Conservation (phyloP, 306 rosid genomes). For the Canavalia gladiata region DNA sequence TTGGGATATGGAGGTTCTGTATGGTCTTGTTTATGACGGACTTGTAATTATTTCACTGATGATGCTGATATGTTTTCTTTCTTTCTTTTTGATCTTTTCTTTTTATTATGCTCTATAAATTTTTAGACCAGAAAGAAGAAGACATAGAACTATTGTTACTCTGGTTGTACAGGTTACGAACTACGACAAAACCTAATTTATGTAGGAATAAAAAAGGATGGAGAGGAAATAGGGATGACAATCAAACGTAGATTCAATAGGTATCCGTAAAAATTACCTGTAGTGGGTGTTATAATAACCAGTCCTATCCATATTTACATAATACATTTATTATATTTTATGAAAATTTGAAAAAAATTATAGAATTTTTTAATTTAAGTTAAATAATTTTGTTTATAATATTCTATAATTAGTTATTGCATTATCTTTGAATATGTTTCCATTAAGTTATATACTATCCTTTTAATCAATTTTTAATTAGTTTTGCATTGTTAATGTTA, state of each 20-base stretch:
- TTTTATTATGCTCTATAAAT: background rate
- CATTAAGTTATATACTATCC: background rate
- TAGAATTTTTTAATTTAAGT: background rate
- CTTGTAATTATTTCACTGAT: background rate
- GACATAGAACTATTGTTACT: background rate
- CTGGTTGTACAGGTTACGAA: background rate
- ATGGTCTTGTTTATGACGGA: background rate
- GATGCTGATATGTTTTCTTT: background rate
- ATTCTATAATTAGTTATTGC: background rate
- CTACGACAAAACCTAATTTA: background rate
- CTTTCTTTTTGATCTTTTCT: too few species aligned
- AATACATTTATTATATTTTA: background rate
- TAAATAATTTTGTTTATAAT: background rate
- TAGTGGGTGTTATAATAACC: background rate
- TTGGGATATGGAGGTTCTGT: slow-evolving; percentile 6
- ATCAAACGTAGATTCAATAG: background rate
- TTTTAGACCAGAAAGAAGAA: background rate
- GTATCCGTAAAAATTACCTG: background rate
- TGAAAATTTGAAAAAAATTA: background rate
- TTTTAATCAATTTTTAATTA: background rate
- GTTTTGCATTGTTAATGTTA: background rate
- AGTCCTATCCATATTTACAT: background rate
- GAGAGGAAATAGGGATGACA: background rate
- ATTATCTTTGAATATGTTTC: background rate
- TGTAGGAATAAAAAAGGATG: slow-evolving; percentile 9